These are phyloP conservation scores for Albifimbria verrucaria DNA, from an alignment of 2,329 filamentous ascomycete species.

Conservation along the genomic window DNA sequence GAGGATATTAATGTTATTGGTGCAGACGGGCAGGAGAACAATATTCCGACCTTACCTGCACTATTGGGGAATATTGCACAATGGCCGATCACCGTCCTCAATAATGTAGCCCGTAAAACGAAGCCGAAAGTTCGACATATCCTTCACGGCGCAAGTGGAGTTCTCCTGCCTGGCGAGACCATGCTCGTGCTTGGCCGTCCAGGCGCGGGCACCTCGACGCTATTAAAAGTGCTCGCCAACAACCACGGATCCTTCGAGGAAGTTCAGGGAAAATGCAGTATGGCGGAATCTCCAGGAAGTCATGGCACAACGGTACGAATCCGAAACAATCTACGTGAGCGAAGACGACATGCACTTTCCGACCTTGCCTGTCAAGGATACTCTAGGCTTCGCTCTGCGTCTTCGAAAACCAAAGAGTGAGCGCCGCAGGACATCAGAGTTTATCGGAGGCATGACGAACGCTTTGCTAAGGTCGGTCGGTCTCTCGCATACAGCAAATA, in stretches of 20 bases:
- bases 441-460: not conserved
- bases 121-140: not conserved
- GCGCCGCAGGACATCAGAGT: not conserved
- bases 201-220: not conserved
- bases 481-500: not conserved
- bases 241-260: not conserved
- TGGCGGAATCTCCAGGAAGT: not conserved
- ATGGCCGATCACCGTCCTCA: not conserved
- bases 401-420: not conserved
- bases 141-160: not conserved
- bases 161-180: not conserved
- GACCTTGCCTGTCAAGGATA: not conserved
- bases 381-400: not conserved
- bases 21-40: not conserved
- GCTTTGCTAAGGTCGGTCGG: not conserved
- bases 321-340: not conserved
- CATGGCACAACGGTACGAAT: not conserved
- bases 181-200: not conserved
- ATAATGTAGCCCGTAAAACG: no score
- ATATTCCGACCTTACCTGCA: not conserved
- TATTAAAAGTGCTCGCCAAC: not conserved
- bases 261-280: not conserved
- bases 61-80: not conserved
- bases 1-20: not conserved
- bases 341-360: not conserved